Conservation (phyloP, 371 early-diverging fungal species). For the Sporodiniella umbellata region DNA sequence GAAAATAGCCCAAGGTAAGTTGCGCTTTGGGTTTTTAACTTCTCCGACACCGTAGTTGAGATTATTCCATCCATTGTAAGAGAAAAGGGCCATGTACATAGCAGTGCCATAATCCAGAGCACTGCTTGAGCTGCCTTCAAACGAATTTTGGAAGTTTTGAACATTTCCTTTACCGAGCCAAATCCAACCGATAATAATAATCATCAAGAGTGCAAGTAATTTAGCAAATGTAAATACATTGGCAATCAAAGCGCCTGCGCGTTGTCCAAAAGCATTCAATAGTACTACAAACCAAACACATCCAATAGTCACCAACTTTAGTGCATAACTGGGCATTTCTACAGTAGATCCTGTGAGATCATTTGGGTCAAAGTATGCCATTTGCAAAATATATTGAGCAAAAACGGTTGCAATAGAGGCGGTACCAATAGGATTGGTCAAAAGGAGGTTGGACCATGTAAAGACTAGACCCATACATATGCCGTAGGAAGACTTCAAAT, state of each 20-base stretch:
- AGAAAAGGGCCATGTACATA: constrained; percentile 60
- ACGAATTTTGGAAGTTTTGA: constrained; percentile 30
- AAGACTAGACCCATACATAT: constrained; percentile 30
- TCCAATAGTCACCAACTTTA: constrained; percentile 30
- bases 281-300: constrained; percentile 35
- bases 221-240: constrained; percentile 31
- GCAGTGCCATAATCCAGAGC: constrained; percentile 57
- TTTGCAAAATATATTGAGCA: constrained; percentile 51
- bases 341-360: constrained; percentile 4
- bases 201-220: constrained; percentile 33
- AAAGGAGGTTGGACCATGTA: constrained; percentile 29
- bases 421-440: constrained; percentile 39
- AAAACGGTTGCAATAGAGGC: constrained; percentile 56
- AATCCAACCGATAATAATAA: constrained; percentile 38
- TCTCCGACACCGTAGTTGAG: constrained; percentile 64
- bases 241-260: constrained; percentile 24
- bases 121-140: constrained; percentile 35
- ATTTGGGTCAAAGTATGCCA: constrained; percentile 29
- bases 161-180: constrained; percentile 31
- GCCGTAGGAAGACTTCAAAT: constrained; percentile 31
- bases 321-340: constrained; percentile 23
- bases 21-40: constrained; percentile 50
- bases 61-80: constrained; percentile 61
- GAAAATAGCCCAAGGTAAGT: constrained; percentile 53
- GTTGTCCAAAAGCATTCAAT: constrained; percentile 33